Conservation (phyloP, 768 basidiomycete species). For the Cystobasidium onofrii region DNA sequence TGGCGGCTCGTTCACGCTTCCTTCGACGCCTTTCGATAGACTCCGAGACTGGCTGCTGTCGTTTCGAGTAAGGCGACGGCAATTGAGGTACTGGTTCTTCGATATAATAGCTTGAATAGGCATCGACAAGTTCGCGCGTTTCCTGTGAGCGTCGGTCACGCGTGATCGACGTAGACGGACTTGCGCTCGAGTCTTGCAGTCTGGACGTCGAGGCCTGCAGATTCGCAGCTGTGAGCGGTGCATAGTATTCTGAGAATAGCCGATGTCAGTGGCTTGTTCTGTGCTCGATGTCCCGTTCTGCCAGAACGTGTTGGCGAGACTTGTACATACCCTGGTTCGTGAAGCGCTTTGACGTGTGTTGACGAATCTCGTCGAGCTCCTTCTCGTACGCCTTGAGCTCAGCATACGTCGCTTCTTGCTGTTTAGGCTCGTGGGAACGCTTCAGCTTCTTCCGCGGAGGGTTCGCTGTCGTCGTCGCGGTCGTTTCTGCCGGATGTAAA, state of each 20-base stretch:
- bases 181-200: not conserved
- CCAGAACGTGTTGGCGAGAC: too few relatives aligned
- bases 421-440: constrained; percentile 11
- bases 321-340: constrained; percentile 15
- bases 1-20: constrained; percentile 25
- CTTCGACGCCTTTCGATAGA: constrained; percentile 9
- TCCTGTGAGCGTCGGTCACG: constrained; percentile 8
- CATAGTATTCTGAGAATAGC: constrained; percentile 1
- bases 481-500: not conserved
- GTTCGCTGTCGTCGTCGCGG: not conserved
- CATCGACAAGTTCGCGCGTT: not conserved
- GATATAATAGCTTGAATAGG: constrained; percentile 21
- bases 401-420: not conserved
- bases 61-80: not conserved
- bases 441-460: constrained; percentile 14
- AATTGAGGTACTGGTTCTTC: not conserved
- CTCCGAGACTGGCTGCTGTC: not conserved
- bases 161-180: not conserved
- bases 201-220: constrained; percentile 18
- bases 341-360: constrained; percentile 2
- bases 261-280: constrained; percentile 10
- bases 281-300: too few relatives aligned
- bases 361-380: constrained; percentile 9
- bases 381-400: constrained; percentile 2
- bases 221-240: constrained; percentile 14